Conservation (phyloP, 2,329 filamentous ascomycete species). For the Aureobasidium mangrovei region DNA sequence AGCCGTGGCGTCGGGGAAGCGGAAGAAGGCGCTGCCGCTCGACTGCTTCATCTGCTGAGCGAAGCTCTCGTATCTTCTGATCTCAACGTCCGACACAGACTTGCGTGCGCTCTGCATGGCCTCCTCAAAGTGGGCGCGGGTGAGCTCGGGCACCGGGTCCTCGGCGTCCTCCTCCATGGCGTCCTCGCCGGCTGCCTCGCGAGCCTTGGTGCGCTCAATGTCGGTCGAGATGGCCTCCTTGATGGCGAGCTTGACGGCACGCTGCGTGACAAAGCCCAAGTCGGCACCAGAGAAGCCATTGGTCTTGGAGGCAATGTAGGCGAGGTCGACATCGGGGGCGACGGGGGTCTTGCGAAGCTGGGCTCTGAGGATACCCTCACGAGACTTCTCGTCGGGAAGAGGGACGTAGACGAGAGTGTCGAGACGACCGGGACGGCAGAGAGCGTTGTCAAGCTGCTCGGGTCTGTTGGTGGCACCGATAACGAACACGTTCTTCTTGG, state of each 20-base stretch:
- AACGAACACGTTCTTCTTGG: constrained; percentile 99
- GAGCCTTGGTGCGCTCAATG: constrained; percentile 83
- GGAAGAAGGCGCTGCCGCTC: constrained; percentile 85
- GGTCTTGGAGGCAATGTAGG: constrained; percentile 91
- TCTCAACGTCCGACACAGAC: constrained; percentile 94
- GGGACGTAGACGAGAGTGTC: constrained; percentile 98
- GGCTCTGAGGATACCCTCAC: constrained; percentile 82
- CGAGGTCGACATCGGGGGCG: constrained; percentile 73
- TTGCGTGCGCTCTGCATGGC: constrained; percentile 91
- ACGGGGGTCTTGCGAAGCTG: constrained; percentile 98
- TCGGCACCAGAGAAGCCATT: constrained; percentile 99
- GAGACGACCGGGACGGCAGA: constrained; percentile 96
- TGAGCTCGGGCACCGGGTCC: constrained; percentile 92
- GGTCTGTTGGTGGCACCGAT: constrained; percentile 98
- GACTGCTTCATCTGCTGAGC: constrained; percentile 99
- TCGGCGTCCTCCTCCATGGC: constrained; percentile 77
- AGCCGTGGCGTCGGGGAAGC: constrained; percentile 57
- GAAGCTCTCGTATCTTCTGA: constrained; percentile 96
- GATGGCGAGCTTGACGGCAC: constrained; percentile 97
- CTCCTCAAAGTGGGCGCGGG: constrained; percentile 95
- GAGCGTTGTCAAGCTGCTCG: constrained; percentile 94
- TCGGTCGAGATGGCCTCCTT: constrained; percentile 88
- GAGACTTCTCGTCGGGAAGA: constrained; percentile 82
- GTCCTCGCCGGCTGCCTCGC: constrained; percentile 74
- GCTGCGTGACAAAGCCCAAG: constrained; percentile 97